A percentile compares a stretch with the other conserved stretches of the same genome.
Evolutionary conservation across 1,284 basidiomycete genomes (phyloP).

Genomic region (Melampsora larici-populina): DNA sequence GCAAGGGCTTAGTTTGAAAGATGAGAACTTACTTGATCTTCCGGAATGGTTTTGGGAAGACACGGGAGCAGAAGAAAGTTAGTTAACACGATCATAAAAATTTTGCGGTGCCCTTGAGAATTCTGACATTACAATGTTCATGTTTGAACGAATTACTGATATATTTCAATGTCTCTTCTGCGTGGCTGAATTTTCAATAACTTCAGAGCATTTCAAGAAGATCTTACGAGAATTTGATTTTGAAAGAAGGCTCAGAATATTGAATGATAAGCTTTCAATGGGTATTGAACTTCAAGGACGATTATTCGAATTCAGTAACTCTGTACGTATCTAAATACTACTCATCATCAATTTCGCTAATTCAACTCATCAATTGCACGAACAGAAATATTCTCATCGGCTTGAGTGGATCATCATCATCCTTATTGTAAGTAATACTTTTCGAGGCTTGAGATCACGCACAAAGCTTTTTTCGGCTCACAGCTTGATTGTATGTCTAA

Average conservation of each 20-base stretch:
- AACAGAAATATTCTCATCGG: slow-evolving; percentile 41
- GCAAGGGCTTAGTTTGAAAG: slow-evolving; percentile 34
- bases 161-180: background rate
- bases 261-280: slow-evolving; percentile 39
- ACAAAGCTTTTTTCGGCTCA: background rate
- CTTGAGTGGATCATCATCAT: slow-evolving; percentile 41
- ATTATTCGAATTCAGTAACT: slow-evolving; percentile 40
- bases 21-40: slow-evolving; percentile 36
- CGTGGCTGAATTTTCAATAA: background rate
- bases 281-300: slow-evolving; percentile 38
- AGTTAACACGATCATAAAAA: background rate
- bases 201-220: slow-evolving; percentile 36
- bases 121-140: background rate
- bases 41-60: slow-evolving; percentile 44
- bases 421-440: slow-evolving; percentile 31
- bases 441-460: background rate
- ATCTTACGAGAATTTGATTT: slow-evolving; percentile 38
- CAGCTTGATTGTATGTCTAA: background rate
- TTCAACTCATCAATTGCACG: background rate
- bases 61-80: slow-evolving; percentile 37
- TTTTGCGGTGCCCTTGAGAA: background rate
- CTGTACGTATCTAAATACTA: slow-evolving; percentile 4
- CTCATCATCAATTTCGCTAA: background rate
- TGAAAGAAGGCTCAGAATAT: slow-evolving; percentile 27
- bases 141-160: background rate